Conservation (phyloP, 2,329 filamentous ascomycete species). For the Samsoniella hepiali region DNA sequence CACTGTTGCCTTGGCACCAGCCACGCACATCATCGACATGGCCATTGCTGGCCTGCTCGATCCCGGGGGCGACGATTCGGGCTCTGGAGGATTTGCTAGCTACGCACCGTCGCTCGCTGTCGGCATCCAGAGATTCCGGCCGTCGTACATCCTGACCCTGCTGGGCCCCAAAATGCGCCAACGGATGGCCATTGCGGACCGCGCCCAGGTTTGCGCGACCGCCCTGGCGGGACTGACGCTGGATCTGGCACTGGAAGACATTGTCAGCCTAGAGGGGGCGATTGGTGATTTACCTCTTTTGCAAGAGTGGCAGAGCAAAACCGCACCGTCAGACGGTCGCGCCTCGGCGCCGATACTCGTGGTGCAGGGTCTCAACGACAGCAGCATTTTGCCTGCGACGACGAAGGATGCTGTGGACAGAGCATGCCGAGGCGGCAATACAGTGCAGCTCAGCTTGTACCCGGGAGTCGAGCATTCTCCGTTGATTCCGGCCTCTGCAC, state of each 20-base stretch:
- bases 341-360: slow-evolving; percentile 6
- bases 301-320: background rate
- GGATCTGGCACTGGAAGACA: background rate
- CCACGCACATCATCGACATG: slow-evolving; percentile 18
- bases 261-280: background rate
- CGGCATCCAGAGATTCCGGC: slow-evolving; percentile 9
- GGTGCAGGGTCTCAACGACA: slow-evolving; percentile 17
- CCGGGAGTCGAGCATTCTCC: slow-evolving; percentile 8
- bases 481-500: background rate
- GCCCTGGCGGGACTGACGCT: slow-evolving; percentile 4
- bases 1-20: slow-evolving; percentile 21
- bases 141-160: slow-evolving; percentile 12
- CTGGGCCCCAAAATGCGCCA: slow-evolving; percentile 9
- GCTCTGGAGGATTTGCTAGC: background rate
- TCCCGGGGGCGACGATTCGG: background rate
- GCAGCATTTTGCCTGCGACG: slow-evolving; percentile 3
- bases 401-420: slow-evolving; percentile 7
- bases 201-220: slow-evolving; percentile 15
- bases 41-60: background rate
- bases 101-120: slow-evolving; percentile 17
- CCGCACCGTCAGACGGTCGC: background rate
- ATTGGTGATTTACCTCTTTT: background rate
- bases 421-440: slow-evolving; percentile 8
- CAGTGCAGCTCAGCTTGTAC: slow-evolving; percentile 15
- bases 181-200: slow-evolving; percentile 9